Evolutionary conservation across 1,284 basidiomycete genomes (phyloP).

Genomic region (Marasmius fiardii): DNA sequence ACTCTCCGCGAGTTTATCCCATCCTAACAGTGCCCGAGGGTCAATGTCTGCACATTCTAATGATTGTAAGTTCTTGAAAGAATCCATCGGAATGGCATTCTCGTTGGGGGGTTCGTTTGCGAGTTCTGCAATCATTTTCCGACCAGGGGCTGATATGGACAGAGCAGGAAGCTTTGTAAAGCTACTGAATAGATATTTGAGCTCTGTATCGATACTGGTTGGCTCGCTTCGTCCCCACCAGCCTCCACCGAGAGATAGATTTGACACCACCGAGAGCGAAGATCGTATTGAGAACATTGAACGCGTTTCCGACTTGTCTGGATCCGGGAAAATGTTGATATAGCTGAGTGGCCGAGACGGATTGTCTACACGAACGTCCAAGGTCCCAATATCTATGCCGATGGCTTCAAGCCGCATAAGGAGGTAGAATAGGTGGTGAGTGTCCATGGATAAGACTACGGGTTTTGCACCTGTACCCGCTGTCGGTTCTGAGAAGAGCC

Average conservation of each 20-base stretch:
- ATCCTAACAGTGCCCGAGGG: constrained; percentile 79
- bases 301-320: constrained; percentile 70
- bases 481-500: constrained; percentile 49
- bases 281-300: constrained; percentile 80
- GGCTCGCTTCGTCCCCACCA: constrained; percentile 68
- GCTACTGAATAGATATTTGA: constrained; percentile 83
- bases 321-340: constrained; percentile 51
- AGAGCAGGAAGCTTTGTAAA: constrained; percentile 87
- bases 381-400: constrained; percentile 70
- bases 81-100: constrained; percentile 77
- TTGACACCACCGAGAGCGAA: constrained; percentile 75
- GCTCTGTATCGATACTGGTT: constrained; percentile 62
- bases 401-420: constrained; percentile 84
- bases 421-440: constrained; percentile 84
- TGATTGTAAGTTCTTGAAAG: constrained; percentile 79
- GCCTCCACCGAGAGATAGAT: constrained; percentile 63
- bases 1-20: constrained; percentile 75
- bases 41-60: constrained; percentile 80
- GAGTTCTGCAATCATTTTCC: constrained; percentile 67
- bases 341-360: constrained; percentile 76
- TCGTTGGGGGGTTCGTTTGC: constrained; percentile 68
- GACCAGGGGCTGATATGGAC: constrained; percentile 54
- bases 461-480: constrained; percentile 41
- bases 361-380: constrained; percentile 73
- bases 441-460: constrained; percentile 68